These are phyloP conservation scores for Hypholoma sublateritium DNA, from an alignment of 768 basidiomycete species.

Conservation along the genomic window DNA sequence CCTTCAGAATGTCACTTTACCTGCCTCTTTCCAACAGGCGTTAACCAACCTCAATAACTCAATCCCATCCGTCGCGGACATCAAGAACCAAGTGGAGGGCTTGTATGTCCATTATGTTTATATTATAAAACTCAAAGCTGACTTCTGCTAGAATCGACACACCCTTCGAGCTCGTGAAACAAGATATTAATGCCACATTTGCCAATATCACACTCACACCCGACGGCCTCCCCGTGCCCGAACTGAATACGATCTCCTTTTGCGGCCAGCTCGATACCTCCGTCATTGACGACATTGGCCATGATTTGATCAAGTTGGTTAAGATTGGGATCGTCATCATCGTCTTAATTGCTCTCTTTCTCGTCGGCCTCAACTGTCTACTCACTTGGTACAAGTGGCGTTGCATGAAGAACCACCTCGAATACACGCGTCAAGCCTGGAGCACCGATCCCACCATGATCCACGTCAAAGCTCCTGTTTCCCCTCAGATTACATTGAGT, in stretches of 20 bases:
- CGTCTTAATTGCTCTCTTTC: slow-evolving; percentile 65
- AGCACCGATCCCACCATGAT: slow-evolving; percentile 64
- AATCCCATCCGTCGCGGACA: slow-evolving; percentile 73
- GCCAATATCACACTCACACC: slow-evolving; percentile 69
- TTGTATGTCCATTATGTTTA: slow-evolving; percentile 50
- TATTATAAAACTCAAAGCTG: slow-evolving; percentile 3
- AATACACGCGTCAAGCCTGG: slow-evolving; percentile 77
- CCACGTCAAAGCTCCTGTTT: slow-evolving; percentile 33
- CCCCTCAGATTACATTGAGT: slow-evolving; percentile 58
- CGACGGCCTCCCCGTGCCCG: slow-evolving; percentile 75
- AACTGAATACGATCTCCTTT: slow-evolving; percentile 65
- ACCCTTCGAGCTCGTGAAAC: slow-evolving; percentile 86
- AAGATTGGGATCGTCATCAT: slow-evolving; percentile 80
- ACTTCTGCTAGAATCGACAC: slow-evolving; percentile 59
- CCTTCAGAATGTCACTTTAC: slow-evolving; percentile 79
- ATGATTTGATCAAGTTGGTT: slow-evolving; percentile 74
- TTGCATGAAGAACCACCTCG: slow-evolving; percentile 62
- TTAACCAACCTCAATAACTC: slow-evolving; percentile 78
- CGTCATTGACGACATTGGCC: slow-evolving; percentile 82
- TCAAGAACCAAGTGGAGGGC: slow-evolving; percentile 65
- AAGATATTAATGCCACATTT: slow-evolving; percentile 89
- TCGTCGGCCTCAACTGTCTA: slow-evolving; percentile 70
- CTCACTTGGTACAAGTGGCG: slow-evolving; percentile 92
- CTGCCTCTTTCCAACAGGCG: slow-evolving; percentile 70
- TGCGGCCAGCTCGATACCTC: slow-evolving; percentile 80